Evolutionary conservation across 176 grass and related monocot genomes (phyloP), one percentile per base, ranked within the genome.

Genomic region (Otatea glauca): DNA sequence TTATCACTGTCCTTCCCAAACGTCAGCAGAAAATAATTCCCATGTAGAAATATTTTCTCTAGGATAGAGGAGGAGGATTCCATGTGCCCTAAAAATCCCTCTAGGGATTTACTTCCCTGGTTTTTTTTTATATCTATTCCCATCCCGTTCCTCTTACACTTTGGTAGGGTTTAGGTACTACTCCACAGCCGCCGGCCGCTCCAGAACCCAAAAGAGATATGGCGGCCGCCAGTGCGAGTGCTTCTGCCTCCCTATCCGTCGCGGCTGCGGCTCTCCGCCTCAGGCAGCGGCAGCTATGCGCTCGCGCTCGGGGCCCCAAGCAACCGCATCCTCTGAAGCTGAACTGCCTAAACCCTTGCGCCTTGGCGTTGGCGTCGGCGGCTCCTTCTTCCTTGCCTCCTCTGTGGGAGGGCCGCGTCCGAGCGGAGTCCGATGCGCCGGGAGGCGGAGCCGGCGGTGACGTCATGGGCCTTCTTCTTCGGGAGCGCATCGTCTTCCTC

Each of bases 401-500:
- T 68, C 25, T 81, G 15, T 85, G 80, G 76, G 78, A 81, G 23
- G 65, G 47, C 47, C 47, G 79, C 24, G 55, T 71, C 66, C 73
- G 85, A 24, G 75, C 91, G 61, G 76, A 82, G 35, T 78, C 59
- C 15, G 90, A 81, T 62, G 80, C 34, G 18, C 34, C 29, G 1
- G 90, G 81, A 12, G 87, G 76, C 12, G 86, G 63, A 15, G 87
- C 48, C 13, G 79, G 84, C 23, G 73, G 87, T 24, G 85, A 84
- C 73, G 81, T 86, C 89, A 92, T 95, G 92, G 91, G 91, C 29
- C 73, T 98, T 79, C 89, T 98, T 39, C 82, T 98, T 79, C 82
- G 86, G 56, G 87, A 98, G 63, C 79, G 96, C 84, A 92, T 98
- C 51, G 80, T 98, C 56, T 98, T 98, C 89, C 75, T 98, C 53